Conservation (phyloP, 2,329 filamentous ascomycete genomes). For the Capronia coronata region DNA sequence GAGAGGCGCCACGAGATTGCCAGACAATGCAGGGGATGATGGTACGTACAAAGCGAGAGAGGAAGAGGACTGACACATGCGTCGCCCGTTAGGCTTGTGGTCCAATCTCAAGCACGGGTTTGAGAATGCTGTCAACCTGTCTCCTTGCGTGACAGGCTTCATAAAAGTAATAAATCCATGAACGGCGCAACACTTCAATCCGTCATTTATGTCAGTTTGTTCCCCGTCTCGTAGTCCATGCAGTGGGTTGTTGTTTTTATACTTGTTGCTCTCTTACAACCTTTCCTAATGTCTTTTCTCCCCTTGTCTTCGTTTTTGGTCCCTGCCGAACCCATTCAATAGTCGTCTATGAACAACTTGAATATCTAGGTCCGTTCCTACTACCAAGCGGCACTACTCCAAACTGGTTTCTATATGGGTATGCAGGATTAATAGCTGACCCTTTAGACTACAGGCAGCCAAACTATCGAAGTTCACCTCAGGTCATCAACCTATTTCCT, state of each 20-base stretch:
- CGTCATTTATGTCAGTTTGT: neutral
- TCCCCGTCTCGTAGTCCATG: no score
- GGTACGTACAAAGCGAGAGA: no score
- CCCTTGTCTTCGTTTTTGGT: neutral
- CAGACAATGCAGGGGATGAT: neutral
- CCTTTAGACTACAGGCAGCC: neutral
- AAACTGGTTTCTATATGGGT: no score
- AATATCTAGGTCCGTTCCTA: neutral
- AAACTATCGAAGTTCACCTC: neutral
- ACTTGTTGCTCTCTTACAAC: neutral
- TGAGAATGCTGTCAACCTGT: constrained; percentile 1
- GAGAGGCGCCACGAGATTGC: neutral
- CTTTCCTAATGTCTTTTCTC: neutral
- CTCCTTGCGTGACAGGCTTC: constrained; percentile 6
- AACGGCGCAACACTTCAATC: neutral
- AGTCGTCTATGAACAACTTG: neutral
- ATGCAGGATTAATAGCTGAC: no score
- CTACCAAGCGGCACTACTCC: neutral
- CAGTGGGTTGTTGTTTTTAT: neutral
- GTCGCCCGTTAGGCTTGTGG: neutral
- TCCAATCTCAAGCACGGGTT: neutral
- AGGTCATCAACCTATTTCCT: neutral
- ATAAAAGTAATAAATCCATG: neutral
- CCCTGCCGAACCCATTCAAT: neutral
- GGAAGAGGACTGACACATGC: no score